Conservation (phyloP, 441 rosid genomes). For the Viola pubescens region DNA sequence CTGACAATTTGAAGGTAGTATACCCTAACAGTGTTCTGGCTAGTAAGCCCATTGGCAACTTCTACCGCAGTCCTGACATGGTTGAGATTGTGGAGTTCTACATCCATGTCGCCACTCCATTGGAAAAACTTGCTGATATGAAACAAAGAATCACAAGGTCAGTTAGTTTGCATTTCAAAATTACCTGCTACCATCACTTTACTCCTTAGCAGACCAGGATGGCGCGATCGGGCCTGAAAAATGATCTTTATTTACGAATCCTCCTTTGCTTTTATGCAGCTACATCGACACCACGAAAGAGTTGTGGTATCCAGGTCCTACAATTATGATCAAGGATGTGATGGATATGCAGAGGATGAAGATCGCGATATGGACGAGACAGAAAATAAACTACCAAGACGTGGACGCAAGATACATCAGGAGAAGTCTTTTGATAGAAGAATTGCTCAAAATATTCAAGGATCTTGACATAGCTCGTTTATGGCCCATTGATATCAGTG, state of each 20-base stretch:
- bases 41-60: slow-evolving; percentile 52
- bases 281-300: slow-evolving; percentile 54
- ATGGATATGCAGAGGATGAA: slow-evolving; percentile 34
- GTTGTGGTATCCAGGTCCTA: slow-evolving; percentile 50
- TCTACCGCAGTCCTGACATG: slow-evolving; percentile 79
- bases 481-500: slow-evolving; percentile 52
- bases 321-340: slow-evolving; percentile 36
- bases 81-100: slow-evolving; percentile 52
- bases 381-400: slow-evolving; percentile 60
- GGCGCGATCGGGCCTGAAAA: neutral
- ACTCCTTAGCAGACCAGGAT: neutral
- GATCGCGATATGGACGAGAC: slow-evolving; percentile 53
- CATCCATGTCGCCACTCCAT: slow-evolving; percentile 57
- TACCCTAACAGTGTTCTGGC: slow-evolving; percentile 57
- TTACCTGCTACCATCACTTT: neutral
- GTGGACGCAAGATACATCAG: slow-evolving; percentile 44
- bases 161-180: neutral
- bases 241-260: neutral
- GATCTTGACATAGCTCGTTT: slow-evolving; percentile 62
- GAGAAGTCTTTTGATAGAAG: slow-evolving; percentile 49
- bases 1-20: slow-evolving; percentile 51
- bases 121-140: slow-evolving; percentile 46
- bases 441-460: slow-evolving; percentile 45
- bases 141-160: slow-evolving; percentile 55
- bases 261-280: slow-evolving; percentile 19